Evolutionary conservation across 805 yeast species (phyloP), one percentile per base, ranked within the genome.

Genomic region (Saccharomycopsis fermentans): DNA sequence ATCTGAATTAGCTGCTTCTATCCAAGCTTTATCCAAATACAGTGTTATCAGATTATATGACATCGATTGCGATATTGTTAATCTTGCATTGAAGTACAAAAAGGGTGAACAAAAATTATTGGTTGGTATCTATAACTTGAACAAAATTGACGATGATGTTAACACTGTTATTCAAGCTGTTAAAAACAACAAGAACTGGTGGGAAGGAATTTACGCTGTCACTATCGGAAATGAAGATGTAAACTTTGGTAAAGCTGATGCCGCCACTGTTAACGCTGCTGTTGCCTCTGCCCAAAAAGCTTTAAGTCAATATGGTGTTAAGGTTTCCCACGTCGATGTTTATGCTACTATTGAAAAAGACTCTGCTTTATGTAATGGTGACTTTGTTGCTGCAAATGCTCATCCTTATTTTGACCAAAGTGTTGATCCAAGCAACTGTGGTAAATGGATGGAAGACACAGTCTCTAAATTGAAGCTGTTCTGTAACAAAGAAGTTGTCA

Each of bases 201-300:
- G 79, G 74, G 69, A 84, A 82, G 66, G 32, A 27, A 77, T 87
- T 66, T 69, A 78, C 76, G 86, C 92, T 68, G 84, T 87, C 61
- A 83, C 92, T 61, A 80, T 94, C 68, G 99, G 99, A 82, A 92
- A 92, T 81, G 99, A 92, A 80, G 81, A 90, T 71, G 98, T 92
- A 65, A 92, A 94, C 86, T 65, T 71, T 66, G 97, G 97, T 69
- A 69, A 71, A 61, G 94, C 95, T 66, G 70, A 85, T 61, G 84
- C 83, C 59, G 69, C 79, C 64, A 87, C 77, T 39, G 77, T 81
- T 36, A 68, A 70, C 3, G 59, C 67, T 36, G 83, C 81, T 16
- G 75, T 82, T 17, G 59, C 70, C 16, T 61, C 88, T 78, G 79
- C 94, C 65, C 76, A 76, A 62, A 59, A 70, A 52, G 87, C 85